A percentile compares a stretch with the other conserved stretches of the same genome.
Evolutionary conservation across 2,329 filamentous ascomycete genomes (phyloP).

Genomic region (Phyllosticta citrichinensis): DNA sequence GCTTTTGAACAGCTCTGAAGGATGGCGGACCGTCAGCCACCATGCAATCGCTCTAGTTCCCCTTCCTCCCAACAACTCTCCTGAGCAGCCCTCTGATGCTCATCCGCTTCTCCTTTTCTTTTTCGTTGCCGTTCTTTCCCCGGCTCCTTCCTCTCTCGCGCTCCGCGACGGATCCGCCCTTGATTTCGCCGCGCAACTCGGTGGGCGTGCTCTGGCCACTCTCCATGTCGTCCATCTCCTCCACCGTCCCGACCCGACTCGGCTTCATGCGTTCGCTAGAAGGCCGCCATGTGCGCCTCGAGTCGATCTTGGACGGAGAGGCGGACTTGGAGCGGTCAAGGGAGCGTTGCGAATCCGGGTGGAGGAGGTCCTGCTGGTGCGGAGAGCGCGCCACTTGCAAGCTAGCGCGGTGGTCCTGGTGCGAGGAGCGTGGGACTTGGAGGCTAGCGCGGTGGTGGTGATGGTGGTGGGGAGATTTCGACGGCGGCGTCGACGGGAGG

Average conservation of each 20-base stretch:
- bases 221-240: constrained; percentile 17
- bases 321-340: background rate
- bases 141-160: constrained; percentile 18
- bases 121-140: constrained; percentile 12
- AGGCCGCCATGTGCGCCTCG: background rate
- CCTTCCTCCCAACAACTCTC: constrained; percentile 2
- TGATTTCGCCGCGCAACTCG: constrained; percentile 23
- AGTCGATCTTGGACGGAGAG: background rate
- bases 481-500: background rate
- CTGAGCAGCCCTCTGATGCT: constrained; percentile 8
- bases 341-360: background rate
- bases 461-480: background rate
- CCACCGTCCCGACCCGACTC: constrained; percentile 17
- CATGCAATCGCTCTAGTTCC: background rate
- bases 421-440: background rate
- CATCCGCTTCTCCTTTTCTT: constrained; percentile 8
- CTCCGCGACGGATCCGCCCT: constrained; percentile 10
- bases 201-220: constrained; percentile 24
- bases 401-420: background rate
- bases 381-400: background rate
- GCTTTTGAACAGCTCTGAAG: background rate
- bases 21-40: background rate
- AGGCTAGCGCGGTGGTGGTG: background rate
- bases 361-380: background rate
- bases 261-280: constrained; percentile 18